phyloP scores from a whole-genome alignment of 2,329 filamentous ascomycete genomes.

The Blastomyces emzantsi region DNA sequence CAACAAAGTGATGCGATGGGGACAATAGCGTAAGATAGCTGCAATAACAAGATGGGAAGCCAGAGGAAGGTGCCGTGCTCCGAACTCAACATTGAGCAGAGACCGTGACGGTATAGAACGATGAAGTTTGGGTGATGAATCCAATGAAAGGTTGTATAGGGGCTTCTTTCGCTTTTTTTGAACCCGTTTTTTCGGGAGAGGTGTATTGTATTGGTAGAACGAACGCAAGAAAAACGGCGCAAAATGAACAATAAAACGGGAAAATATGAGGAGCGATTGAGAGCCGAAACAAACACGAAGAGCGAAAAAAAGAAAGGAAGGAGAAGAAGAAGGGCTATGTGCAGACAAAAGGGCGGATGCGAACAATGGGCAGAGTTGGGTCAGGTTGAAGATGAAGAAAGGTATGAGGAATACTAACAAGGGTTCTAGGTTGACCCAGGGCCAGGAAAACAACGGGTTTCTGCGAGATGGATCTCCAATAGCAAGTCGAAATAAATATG shows the following conservation, averaged over 20 bases:
- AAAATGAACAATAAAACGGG: not conserved
- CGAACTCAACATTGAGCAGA: conserved; percentile 14
- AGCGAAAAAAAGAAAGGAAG: not conserved
- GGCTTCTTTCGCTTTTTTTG: conserved; percentile 1
- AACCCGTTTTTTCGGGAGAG: not conserved
- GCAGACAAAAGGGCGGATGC: not conserved
- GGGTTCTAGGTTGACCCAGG: conserved; percentile 2
- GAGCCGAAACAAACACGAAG: not conserved
- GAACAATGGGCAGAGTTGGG: not conserved
- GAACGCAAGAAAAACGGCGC: not conserved
- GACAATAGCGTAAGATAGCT: conserved; percentile 9
- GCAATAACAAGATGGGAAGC: conserved; percentile 11
- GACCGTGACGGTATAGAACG: conserved; percentile 18
- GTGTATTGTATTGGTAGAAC: not conserved
- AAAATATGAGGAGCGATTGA: not conserved
- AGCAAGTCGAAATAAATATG: not conserved
- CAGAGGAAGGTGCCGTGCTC: conserved; percentile 7
- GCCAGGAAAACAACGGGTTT: not conserved
- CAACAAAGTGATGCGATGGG: conserved; percentile 5
- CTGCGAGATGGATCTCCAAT: conserved; percentile 1
- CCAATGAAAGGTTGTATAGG: conserved; percentile 15
- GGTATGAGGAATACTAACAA: not conserved
- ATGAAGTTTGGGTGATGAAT: conserved; percentile 19
- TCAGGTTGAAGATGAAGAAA: not conserved
- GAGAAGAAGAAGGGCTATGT: not conserved